Conservation (phyloP, 2,329 filamentous ascomycete species). For the Venturiaceae sp. region DNA sequence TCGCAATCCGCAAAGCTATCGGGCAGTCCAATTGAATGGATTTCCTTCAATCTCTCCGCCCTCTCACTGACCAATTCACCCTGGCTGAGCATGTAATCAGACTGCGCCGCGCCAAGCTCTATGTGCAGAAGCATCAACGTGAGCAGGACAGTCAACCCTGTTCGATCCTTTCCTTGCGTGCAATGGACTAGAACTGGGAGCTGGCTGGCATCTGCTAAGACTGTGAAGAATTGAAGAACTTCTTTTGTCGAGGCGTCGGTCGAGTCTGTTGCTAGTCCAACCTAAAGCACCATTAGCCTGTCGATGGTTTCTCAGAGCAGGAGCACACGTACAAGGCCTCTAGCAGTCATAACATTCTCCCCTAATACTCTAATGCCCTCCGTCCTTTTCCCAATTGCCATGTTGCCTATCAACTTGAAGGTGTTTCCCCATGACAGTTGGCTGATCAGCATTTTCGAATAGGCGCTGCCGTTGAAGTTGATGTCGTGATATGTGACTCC, state of each 20-base stretch:
- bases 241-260: constrained; percentile 58
- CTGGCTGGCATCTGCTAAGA: constrained; percentile 36
- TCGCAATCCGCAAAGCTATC: constrained; percentile 65
- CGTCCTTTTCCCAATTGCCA: constrained; percentile 56
- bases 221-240: constrained; percentile 43
- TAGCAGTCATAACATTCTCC: constrained; percentile 59
- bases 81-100: constrained; percentile 63
- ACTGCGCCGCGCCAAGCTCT: constrained; percentile 48
- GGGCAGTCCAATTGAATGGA: constrained; percentile 59
- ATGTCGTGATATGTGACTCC: constrained; percentile 56
- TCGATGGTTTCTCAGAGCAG: neutral
- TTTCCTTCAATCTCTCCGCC: constrained; percentile 56
- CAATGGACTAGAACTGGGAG: constrained; percentile 70
- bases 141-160: constrained; percentile 61
- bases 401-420: constrained; percentile 52
- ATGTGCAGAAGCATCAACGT: constrained; percentile 54
- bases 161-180: constrained; percentile 83
- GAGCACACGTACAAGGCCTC: constrained; percentile 42
- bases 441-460: constrained; percentile 58
- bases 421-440: constrained; percentile 59
- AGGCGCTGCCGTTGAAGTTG: constrained; percentile 63
- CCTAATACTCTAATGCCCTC: constrained; percentile 62
- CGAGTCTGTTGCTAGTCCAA: constrained; percentile 60
- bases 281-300: constrained; percentile 10
- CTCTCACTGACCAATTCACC: constrained; percentile 51